phyloP scores from a whole-genome alignment of 257 asterid genomes.

The Echium plantagineum region DNA sequence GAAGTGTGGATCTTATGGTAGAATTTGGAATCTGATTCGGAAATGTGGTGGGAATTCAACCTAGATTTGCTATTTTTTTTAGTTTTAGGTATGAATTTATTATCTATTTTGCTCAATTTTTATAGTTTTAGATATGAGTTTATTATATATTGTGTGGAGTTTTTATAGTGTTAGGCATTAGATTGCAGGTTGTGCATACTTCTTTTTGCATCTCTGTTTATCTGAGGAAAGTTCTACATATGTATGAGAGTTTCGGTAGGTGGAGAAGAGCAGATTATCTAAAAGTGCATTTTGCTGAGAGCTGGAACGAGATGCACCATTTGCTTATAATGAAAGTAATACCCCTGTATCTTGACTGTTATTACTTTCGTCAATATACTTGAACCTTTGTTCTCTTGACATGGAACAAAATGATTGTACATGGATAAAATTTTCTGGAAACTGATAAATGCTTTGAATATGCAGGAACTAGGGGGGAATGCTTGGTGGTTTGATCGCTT shows the following conservation, averaged over 20 bases:
- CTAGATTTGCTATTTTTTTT: no score
- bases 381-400: not conserved
- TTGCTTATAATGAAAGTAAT: conserved; percentile 96
- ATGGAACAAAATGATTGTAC: not conserved
- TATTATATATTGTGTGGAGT: no score
- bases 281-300: conserved; percentile 98
- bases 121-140: no score
- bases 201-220: no score
- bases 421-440: not conserved
- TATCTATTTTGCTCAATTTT: no score
- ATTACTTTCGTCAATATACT: not conserved
- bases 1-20: no score
- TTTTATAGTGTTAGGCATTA: no score
- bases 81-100: no score
- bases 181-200: no score
- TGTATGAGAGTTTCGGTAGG: conserved; percentile 98
- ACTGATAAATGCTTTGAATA: conserved; percentile 10
- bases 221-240: conserved; percentile 88
- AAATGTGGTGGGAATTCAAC: no score
- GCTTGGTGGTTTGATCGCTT: conserved; percentile 95
- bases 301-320: conserved; percentile 99
- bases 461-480: conserved; percentile 97
- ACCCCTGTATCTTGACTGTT: conserved; percentile 12
- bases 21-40: no score
- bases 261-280: conserved; percentile 98